Conservation (phyloP, 805 yeast species). For the Kluyveromyces siamensis region DNA sequence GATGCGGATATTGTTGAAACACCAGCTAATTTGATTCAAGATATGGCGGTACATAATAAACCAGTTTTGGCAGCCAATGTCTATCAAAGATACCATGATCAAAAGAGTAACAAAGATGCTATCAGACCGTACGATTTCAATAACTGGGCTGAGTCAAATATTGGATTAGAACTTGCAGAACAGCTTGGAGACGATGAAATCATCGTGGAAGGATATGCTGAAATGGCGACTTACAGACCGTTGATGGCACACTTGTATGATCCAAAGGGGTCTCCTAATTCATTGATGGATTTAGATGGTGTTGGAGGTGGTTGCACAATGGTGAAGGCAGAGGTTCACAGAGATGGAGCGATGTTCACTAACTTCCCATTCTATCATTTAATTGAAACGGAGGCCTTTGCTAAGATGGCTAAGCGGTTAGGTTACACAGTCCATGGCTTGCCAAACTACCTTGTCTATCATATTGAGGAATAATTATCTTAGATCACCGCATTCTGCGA, state of each 20-base stretch:
- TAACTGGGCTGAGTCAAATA: constrained; percentile 87
- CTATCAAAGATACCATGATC: constrained; percentile 69
- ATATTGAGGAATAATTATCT: constrained; percentile 58
- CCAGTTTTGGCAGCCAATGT: constrained; percentile 90
- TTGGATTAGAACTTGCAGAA: constrained; percentile 67
- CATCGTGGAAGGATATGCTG: constrained; percentile 88
- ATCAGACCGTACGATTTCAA: constrained; percentile 91
- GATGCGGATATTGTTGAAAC: constrained; percentile 93
- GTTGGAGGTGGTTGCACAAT: constrained; percentile 96
- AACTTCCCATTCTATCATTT: constrained; percentile 94
- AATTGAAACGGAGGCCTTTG: constrained; percentile 97
- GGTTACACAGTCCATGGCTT: constrained; percentile 88
- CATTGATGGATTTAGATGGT: constrained; percentile 85
- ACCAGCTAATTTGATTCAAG: constrained; percentile 76
- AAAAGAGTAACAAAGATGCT: constrained; percentile 42
- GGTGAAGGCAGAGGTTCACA: constrained; percentile 95
- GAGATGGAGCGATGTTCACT: constrained; percentile 99
- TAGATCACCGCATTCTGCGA: not conserved
- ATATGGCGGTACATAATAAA: constrained; percentile 74
- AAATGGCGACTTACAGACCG: constrained; percentile 88
- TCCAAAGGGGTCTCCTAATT: constrained; percentile 47
- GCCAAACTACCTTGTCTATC: constrained; percentile 91
- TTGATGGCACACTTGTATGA: constrained; percentile 87
- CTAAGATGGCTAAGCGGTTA: constrained; percentile 92
- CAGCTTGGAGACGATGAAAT: constrained; percentile 79